Evolutionary conservation across 768 basidiomycete genomes (phyloP), one percentile per base, ranked within the genome.

Genomic region (Amanita thiersii): DNA sequence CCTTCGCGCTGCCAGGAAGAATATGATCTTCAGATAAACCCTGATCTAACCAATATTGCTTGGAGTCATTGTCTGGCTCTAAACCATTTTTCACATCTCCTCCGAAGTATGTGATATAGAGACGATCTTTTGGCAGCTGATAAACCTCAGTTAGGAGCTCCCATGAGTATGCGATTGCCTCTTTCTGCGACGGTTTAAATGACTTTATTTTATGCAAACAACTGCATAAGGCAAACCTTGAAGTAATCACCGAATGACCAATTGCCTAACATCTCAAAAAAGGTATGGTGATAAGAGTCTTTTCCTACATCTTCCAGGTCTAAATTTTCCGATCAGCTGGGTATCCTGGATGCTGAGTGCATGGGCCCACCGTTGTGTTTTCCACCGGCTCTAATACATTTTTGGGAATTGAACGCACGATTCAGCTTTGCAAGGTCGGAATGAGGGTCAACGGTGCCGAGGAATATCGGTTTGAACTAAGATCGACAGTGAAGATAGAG

Each of bases 181-280:
- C 96, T 75, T 84, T 82, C 93, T 94, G 58, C 3, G 37, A 39
- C 45, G 49, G 45, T 25, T 11, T 32, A 26, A 33, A 43, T 29
- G 29, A 38, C 34, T 26, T 48, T 47, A 40, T 41, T 29, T 24
- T 25, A 20, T 36, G 12, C 34, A 18, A 31, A 15, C n/a, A 31
- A 52, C 59, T 33, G 39, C 14, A 2, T 5, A 28, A 15, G n/a
- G 29, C 37, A 17, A 11, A 79, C 93, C 79, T 99, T 99, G 80
- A 99, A 99, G 69, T 99, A 99, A 62, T 99, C 93, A 0, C 96
- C 96, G 52, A 98, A 99, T 3, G 93, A 97, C 96, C 96, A 99
- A 61, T 99, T 99, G 28, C 96, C 96, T 48, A 99, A 65, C 96
- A 99, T 99, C 65, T 99, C 96, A 56, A 99, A 99, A 66, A 94